Evolutionary conservation across 768 basidiomycete species (phyloP).

Genomic region (Coprinopsis sp.): DNA sequence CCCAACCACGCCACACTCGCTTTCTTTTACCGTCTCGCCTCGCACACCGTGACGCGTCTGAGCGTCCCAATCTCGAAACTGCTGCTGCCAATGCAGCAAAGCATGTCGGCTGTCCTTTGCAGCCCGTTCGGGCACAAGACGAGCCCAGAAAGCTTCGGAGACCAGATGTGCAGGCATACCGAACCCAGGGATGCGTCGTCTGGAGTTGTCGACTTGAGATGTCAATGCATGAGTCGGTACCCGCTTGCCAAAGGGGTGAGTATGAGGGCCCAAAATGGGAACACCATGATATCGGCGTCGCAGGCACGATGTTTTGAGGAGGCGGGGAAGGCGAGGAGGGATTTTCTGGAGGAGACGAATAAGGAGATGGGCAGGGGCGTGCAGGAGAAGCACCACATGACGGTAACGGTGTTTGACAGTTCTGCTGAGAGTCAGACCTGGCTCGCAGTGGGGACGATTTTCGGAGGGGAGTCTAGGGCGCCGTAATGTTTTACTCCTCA

Average conservation of each 20-base stretch:
- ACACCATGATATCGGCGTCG: conserved; percentile 44
- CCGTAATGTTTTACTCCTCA: too few relatives aligned
- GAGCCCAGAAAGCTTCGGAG: conserved; percentile 91
- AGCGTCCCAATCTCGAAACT: conserved; percentile 72
- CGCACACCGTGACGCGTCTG: conserved; percentile 80
- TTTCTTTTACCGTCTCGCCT: conserved; percentile 78
- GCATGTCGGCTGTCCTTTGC: conserved; percentile 80
- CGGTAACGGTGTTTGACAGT: too few relatives aligned
- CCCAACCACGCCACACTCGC: conserved; percentile 63
- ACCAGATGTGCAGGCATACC: conserved; percentile 74
- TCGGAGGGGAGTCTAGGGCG: conserved; percentile 21
- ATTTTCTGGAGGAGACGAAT: not conserved
- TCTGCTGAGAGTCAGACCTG: too few relatives aligned
- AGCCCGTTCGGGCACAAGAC: conserved; percentile 93
- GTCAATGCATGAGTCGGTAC: conserved; percentile 72
- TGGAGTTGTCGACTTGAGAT: conserved; percentile 74
- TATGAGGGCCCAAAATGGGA: conserved; percentile 78
- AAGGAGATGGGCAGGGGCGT: not conserved
- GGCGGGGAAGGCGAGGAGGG: not conserved
- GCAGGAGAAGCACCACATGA: too few relatives aligned
- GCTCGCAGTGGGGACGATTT: conserved; percentile 7
- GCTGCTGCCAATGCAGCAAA: conserved; percentile 68
- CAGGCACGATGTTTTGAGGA: conserved; percentile 10
- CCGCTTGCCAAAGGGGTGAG: conserved; percentile 84
- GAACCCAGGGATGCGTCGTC: conserved; percentile 86